Evolutionary conservation across 2,329 filamentous ascomycete genomes (phyloP).

Genomic region (Eurotiales sp.): DNA sequence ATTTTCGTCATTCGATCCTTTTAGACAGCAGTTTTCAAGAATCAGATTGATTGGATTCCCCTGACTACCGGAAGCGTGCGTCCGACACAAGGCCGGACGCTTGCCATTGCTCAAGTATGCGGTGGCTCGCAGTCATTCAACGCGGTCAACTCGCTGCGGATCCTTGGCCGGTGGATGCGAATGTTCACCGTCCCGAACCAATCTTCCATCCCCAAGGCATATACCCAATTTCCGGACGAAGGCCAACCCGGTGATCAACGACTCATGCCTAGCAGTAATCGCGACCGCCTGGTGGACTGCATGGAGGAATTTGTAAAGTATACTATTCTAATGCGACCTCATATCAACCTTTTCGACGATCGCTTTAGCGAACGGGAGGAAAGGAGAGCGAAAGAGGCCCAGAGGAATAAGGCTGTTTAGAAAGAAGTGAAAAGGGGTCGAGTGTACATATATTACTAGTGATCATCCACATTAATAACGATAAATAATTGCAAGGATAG

Average conservation of each 20-base stretch:
- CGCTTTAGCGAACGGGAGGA: constrained; percentile 57
- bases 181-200: constrained; percentile 68
- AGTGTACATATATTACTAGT: too few relatives aligned
- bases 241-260: constrained; percentile 45
- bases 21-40: constrained; percentile 63
- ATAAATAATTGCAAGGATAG: too few relatives aligned
- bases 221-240: constrained; percentile 58
- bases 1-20: neutral
- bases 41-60: constrained; percentile 69
- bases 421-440: too few relatives aligned
- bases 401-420: neutral
- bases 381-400: constrained; percentile 22
- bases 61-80: constrained; percentile 59
- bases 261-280: constrained; percentile 54
- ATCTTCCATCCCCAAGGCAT: constrained; percentile 60
- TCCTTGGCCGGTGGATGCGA: constrained; percentile 66
- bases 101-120: constrained; percentile 60
- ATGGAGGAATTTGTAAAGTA: constrained; percentile 71
- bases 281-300: constrained; percentile 60
- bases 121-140: constrained; percentile 67
- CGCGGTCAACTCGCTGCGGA: constrained; percentile 61
- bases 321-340: constrained; percentile 60
- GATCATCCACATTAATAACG: too few relatives aligned
- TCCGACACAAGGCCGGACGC: constrained; percentile 62
- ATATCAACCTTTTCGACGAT: constrained; percentile 60